These are phyloP conservation scores for Pseudocercospora crystallina DNA, from an alignment of 2,329 filamentous ascomycete species.

Conservation along the genomic window DNA sequence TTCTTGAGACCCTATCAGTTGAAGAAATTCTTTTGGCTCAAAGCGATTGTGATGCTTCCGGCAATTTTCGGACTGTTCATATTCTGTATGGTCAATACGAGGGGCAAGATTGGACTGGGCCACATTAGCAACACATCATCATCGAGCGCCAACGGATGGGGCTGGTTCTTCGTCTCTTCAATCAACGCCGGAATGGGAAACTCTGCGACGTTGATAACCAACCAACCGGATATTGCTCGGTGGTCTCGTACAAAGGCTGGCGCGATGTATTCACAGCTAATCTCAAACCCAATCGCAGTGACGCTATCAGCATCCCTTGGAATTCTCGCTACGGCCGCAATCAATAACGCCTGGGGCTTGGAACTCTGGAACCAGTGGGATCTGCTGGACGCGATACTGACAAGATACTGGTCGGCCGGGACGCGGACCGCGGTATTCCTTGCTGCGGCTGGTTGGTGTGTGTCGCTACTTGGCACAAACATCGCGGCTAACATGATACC, in stretches of 20 bases:
- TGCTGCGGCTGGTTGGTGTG: slow-evolving; percentile 37
- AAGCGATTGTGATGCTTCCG: slow-evolving; percentile 40
- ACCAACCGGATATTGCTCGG: slow-evolving; percentile 48
- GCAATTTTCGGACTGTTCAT: slow-evolving; percentile 38
- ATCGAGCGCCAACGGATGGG: slow-evolving; percentile 35
- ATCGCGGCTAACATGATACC: slow-evolving; percentile 39
- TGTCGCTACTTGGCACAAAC: slow-evolving; percentile 41
- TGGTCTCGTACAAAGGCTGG: slow-evolving; percentile 41
- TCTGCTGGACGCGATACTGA: slow-evolving; percentile 36
- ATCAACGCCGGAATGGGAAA: slow-evolving; percentile 46
- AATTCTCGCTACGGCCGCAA: slow-evolving; percentile 45
- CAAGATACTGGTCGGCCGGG: slow-evolving; percentile 33
- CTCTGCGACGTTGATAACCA: slow-evolving; percentile 47
- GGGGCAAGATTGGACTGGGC: slow-evolving; percentile 28
- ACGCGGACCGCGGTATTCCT: slow-evolving; percentile 44
- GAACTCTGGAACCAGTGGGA: slow-evolving; percentile 38
- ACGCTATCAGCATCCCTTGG: slow-evolving; percentile 45
- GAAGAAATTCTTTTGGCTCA: slow-evolving; percentile 48
- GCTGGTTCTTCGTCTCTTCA: slow-evolving; percentile 38
- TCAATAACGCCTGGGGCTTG: slow-evolving; percentile 45
- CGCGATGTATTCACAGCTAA: slow-evolving; percentile 45
- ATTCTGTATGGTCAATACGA: slow-evolving; percentile 38
- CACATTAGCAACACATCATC: slow-evolving; percentile 51
- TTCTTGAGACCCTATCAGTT: slow-evolving; percentile 48
- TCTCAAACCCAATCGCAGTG: slow-evolving; percentile 44